phyloP scores from a whole-genome alignment of 2,329 filamentous ascomycete species.

The Pseudocercospora pini-densiflorae region DNA sequence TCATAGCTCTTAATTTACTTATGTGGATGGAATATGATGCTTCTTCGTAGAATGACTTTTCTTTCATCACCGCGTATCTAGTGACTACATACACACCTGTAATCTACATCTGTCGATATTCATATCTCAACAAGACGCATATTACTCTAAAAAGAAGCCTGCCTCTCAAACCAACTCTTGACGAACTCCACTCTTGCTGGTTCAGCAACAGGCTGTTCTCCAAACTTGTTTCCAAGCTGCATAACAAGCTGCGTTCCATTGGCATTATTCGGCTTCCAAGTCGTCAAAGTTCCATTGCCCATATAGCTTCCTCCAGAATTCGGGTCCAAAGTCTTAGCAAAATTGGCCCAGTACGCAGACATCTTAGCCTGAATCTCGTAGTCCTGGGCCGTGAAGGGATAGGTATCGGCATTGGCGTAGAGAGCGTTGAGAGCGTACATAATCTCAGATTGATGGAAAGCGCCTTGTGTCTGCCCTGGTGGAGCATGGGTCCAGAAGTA shows the following conservation, averaged over 20 bases:
- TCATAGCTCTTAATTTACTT: no score
- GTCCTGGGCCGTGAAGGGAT: constrained; percentile 6
- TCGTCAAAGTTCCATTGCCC: constrained; percentile 8
- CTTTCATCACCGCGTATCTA: no score
- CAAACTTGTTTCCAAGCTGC: constrained; percentile 10
- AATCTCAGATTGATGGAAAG: constrained; percentile 13
- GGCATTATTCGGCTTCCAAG: constrained; percentile 2
- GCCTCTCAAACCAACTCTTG: constrained; percentile 8
- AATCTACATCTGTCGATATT: no score
- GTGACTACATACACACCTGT: no score
- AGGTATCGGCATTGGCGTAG: constrained; percentile 14
- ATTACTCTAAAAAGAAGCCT: neutral
- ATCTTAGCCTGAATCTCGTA: constrained; percentile 15
- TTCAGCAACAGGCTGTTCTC: neutral
- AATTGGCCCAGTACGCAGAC: constrained; percentile 12
- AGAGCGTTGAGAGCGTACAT: constrained; percentile 17
- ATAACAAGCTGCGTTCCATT: constrained; percentile 9
- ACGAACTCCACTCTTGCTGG: constrained; percentile 11
- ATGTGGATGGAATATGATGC: no score
- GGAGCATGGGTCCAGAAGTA: constrained; percentile 16
- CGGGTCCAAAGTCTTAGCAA: constrained; percentile 17
- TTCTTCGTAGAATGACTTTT: no score
- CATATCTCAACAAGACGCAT: no score
- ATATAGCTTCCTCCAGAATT: constrained; percentile 2
- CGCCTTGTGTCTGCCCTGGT: constrained; percentile 10